Evolutionary conservation across 331 rosid genomes (phyloP), one percentile per base, ranked within the genome.

Genomic region (Telfairia occidentalis): DNA sequence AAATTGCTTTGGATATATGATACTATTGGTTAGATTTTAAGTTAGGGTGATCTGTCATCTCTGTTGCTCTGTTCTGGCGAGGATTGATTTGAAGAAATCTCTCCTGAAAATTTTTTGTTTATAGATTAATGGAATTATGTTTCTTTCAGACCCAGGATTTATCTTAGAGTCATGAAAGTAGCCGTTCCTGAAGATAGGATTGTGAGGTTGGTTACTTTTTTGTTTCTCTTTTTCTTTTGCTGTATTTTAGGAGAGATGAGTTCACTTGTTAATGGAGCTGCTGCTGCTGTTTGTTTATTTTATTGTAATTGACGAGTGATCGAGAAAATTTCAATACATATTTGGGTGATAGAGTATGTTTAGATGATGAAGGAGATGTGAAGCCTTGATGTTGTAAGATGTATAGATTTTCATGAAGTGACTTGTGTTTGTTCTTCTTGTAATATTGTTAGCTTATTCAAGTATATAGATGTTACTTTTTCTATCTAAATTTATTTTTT

Each of bases 11-110:
- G 97, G 93, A 83, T 95, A 67, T 67, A 70, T 26, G 23, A 45
- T 70, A 35, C 15, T 43, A 28, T 43, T 70, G 58, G 26, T 67
- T 65, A 65, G 73, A 23, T 40, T 26, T 40, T 23, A 30, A 66
- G 34, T 66, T 67, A 67, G 74, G 73, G 23, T 65, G 49, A 65
- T 65, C 37, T 37, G 35, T 43, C 24, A 69, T 50, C 77, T 50
- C 24, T 69, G 74, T 63, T 61, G 45, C 45, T 35, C 57, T 69
- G 7, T 70, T 45, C 57, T 45, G 19, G 35, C 79, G 78, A 88
- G 88, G 87, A 91, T 86, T 88, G 85, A 89, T 86, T 86, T 70
- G 76, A 82, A 88, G 87, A 92, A 92, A 88, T 86, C 84, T 88
- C 71, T 70, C 92, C 88, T 82, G 82, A 83, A 2, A 4, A 84